These are phyloP conservation scores for Chlamydomonas schloesseri DNA, from an alignment of 139 green algal genomes.

Conservation along the genomic window DNA sequence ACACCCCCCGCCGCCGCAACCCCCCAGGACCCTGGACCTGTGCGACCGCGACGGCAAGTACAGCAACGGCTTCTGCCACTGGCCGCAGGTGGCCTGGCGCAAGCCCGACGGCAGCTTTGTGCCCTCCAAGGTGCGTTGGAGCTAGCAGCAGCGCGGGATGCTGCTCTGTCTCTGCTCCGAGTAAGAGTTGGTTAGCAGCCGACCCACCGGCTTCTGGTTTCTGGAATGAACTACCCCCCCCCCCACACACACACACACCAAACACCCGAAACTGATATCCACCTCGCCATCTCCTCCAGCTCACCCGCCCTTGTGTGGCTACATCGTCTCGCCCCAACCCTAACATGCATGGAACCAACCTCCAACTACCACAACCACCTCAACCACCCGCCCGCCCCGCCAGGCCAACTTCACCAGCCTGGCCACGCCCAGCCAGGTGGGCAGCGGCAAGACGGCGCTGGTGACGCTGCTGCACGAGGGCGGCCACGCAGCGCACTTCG, in stretches of 20 bases:
- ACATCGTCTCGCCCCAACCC: no score
- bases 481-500: conserved; percentile 64
- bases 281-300: no score
- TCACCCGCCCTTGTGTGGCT: no score
- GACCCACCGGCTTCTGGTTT: no score
- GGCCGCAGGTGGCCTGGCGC: conserved; percentile 68
- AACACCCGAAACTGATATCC: no score
- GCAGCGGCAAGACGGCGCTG: conserved; percentile 74
- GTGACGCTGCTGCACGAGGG: conserved; percentile 90
- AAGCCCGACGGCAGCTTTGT: conserved; percentile 72
- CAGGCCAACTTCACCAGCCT: conserved; percentile 85
- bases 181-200: no score
- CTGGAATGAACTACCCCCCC: no score
- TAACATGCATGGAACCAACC: background rate
- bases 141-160: no score
- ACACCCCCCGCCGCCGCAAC: no score
- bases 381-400: background rate
- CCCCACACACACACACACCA: no score
- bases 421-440: conserved; percentile 74
- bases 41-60: conserved; percentile 75
- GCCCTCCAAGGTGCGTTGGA: conserved; percentile 13
- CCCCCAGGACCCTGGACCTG: conserved; percentile 85
- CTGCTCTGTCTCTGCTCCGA: no score
- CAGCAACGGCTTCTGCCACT: conserved; percentile 89
- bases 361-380: no score